phyloP scores from a whole-genome alignment of 805 yeast genomes.

The Candida taoyuanica region DNA sequence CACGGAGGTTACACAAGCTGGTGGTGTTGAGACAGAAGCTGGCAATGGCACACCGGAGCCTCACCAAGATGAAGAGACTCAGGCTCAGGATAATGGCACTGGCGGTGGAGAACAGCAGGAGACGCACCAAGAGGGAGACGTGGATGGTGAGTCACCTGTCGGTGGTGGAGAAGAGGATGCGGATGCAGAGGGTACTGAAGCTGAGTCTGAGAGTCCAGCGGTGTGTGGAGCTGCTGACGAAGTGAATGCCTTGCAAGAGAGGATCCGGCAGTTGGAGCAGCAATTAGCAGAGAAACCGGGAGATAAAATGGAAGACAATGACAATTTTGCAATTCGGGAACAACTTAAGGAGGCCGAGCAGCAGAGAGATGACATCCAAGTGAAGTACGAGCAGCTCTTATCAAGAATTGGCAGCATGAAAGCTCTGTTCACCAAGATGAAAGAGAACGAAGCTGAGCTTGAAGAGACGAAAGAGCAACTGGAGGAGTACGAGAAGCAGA shows the following conservation, averaged over 20 bases:
- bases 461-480: slow-evolving; percentile 50
- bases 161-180: slow-evolving; percentile 6
- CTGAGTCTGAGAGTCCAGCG: slow-evolving; percentile 9
- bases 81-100: slow-evolving; percentile 8
- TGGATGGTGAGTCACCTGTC: slow-evolving; percentile 7
- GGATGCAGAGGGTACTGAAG: slow-evolving; percentile 8
- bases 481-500: slow-evolving; percentile 41
- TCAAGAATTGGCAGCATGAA: slow-evolving; percentile 70
- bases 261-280: slow-evolving; percentile 12
- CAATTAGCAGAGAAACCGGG: slow-evolving; percentile 4
- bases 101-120: slow-evolving; percentile 10
- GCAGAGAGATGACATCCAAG: slow-evolving; percentile 55
- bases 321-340: slow-evolving; percentile 18
- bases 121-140: slow-evolving; percentile 4
- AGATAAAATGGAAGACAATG: slow-evolving; percentile 2
- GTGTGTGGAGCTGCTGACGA: neutral
- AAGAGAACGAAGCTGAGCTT: slow-evolving; percentile 60
- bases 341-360: slow-evolving; percentile 34
- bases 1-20: slow-evolving; percentile 7
- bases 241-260: slow-evolving; percentile 11
- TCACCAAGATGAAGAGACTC: slow-evolving; percentile 7
- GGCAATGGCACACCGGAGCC: slow-evolving; percentile 8
- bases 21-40: slow-evolving; percentile 3
- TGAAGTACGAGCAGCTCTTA: slow-evolving; percentile 56
- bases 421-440: slow-evolving; percentile 66